A percentile compares a stretch with the other conserved stretches of the same genome.
These are phyloP conservation scores for Aspergillus quadrilineatus DNA, from an alignment of 2,329 filamentous ascomycete genomes.

Conservation along the genomic window DNA sequence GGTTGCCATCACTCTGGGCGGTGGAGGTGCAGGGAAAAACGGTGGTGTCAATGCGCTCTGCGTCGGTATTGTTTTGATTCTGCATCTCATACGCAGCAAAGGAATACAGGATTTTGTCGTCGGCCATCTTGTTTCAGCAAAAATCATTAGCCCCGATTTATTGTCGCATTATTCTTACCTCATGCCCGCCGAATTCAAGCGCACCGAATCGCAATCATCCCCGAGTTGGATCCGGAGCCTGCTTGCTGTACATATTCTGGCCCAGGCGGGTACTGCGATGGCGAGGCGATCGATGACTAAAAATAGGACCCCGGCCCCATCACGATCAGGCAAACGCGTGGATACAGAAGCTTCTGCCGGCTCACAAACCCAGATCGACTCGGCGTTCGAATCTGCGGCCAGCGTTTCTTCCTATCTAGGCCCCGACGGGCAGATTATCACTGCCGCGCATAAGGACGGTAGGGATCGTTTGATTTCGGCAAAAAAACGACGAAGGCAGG, in stretches of 20 bases:
- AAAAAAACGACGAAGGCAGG: slow-evolving; percentile 88
- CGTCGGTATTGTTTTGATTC: slow-evolving; percentile 46
- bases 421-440: slow-evolving; percentile 49
- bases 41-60: slow-evolving; percentile 48
- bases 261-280: slow-evolving; percentile 50
- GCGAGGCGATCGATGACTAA: slow-evolving; percentile 48
- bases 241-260: slow-evolving; percentile 50
- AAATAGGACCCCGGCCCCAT: slow-evolving; percentile 42
- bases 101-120: slow-evolving; percentile 52
- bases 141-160: slow-evolving; percentile 44
- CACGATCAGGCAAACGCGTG: slow-evolving; percentile 43
- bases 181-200: slow-evolving; percentile 45
- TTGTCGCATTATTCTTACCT: slow-evolving; percentile 45
- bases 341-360: slow-evolving; percentile 49
- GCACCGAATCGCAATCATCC: slow-evolving; percentile 42
- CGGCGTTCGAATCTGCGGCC: slow-evolving; percentile 44
- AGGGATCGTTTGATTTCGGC: slow-evolving; percentile 61
- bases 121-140: slow-evolving; percentile 45
- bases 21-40: slow-evolving; percentile 60
- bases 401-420: slow-evolving; percentile 42
- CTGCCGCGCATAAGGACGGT: slow-evolving; percentile 52
- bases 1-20: slow-evolving; percentile 85
- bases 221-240: slow-evolving; percentile 49
- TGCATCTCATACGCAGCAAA: slow-evolving; percentile 48
- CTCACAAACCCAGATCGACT: slow-evolving; percentile 43